Conservation (phyloP, 176 grass and related monocot species). For the Triticum dicoccoides region DNA sequence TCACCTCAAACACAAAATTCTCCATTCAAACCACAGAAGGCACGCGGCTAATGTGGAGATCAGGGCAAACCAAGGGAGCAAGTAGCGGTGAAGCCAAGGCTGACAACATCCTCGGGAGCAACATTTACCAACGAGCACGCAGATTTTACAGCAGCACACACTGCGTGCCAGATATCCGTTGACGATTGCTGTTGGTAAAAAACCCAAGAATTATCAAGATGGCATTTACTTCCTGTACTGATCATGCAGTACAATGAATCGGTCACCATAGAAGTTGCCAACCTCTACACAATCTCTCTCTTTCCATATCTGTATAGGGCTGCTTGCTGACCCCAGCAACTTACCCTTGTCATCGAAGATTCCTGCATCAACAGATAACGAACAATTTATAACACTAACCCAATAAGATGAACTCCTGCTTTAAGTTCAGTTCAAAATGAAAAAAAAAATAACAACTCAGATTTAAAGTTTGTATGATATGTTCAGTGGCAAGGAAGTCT, state of each 20-base stretch:
- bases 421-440: neutral
- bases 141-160: slow-evolving; percentile 76
- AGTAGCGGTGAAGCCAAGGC: slow-evolving; percentile 84
- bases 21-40: neutral
- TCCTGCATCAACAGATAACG: slow-evolving; percentile 34
- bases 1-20: neutral
- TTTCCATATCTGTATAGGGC: slow-evolving; percentile 96
- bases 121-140: slow-evolving; percentile 47
- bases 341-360: slow-evolving; percentile 74
- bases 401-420: neutral
- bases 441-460: neutral
- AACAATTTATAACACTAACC: neutral
- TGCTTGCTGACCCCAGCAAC: slow-evolving; percentile 66
- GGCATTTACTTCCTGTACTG: neutral
- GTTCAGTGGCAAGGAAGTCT: neutral
- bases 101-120: slow-evolving; percentile 53
- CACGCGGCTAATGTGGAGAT: neutral
- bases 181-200: slow-evolving; percentile 75
- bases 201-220: neutral
- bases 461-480: neutral
- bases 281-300: slow-evolving; percentile 85
- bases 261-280: slow-evolving; percentile 12
- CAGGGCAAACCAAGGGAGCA: slow-evolving; percentile 79
- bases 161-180: slow-evolving; percentile 83
- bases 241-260: neutral